A percentile compares a stretch with the other conserved stretches of the same genome.
Evolutionary conservation across 352 stramenopile genomes (phyloP).

Genomic region (Globisporangium camurandrum): DNA sequence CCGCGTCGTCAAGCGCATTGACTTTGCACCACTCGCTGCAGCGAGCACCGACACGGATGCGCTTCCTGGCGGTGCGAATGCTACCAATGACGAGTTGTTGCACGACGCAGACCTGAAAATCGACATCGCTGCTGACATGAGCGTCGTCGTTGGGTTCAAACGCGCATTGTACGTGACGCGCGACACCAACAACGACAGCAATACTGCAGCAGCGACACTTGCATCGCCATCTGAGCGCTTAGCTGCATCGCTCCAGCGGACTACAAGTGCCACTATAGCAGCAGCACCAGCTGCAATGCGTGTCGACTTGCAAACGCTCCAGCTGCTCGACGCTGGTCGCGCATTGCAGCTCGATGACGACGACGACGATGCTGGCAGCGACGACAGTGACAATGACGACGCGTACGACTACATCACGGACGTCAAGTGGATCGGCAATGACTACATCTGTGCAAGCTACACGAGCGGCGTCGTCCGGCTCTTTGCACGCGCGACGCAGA

Average conservation of each 20-base stretch:
- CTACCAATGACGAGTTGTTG: too few species aligned
- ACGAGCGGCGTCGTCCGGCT: conserved; percentile 52
- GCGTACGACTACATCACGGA: conserved; percentile 41
- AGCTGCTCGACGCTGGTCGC: conserved; percentile 22
- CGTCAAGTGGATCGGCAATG: conserved; percentile 59
- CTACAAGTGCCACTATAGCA: neutral
- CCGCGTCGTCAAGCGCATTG: conserved; percentile 16
- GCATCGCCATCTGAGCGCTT: neutral
- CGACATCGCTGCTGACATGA: conserved; percentile 43
- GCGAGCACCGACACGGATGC: too few species aligned
- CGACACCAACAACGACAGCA: conserved; percentile 14
- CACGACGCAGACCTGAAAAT: conserved; percentile 32
- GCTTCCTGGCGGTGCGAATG: too few species aligned
- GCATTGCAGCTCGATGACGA: conserved; percentile 30
- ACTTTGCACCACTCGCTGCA: conserved; percentile 19
- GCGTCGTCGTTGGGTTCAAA: conserved; percentile 36
- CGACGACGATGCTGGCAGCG: too few species aligned
- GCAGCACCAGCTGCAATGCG: neutral
- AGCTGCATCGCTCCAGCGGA: neutral
- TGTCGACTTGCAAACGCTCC: conserved; percentile 12
- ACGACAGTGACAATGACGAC: too few species aligned
- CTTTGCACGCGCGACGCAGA: conserved; percentile 39
- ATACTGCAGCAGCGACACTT: conserved; percentile 8
- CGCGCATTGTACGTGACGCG: conserved; percentile 23
- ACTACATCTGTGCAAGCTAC: conserved; percentile 50